These are phyloP conservation scores for Thraustochytrium striatum DNA, from an alignment of 352 stramenopile genomes.

Conservation along the genomic window DNA sequence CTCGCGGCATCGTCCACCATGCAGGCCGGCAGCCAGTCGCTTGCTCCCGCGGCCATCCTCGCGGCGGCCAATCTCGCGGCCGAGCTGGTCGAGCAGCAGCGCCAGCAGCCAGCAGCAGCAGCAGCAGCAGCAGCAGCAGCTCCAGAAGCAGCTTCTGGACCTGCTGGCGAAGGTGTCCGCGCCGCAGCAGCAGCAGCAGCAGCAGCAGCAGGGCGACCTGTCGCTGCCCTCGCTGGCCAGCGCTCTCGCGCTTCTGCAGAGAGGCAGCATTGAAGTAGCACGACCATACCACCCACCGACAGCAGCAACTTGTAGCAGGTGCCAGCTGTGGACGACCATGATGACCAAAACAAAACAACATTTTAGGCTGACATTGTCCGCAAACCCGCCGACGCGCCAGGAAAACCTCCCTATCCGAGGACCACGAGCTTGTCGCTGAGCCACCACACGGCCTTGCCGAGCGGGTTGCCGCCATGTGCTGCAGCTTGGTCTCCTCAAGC, in stretches of 20 bases:
- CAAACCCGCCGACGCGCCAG: no score
- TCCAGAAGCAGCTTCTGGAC: background rate
- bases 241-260: no score
- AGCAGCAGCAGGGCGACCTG: background rate
- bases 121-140: slow-evolving; percentile 10
- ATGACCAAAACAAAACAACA: no score
- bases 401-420: background rate
- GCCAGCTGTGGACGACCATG: no score
- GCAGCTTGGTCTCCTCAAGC: slow-evolving; percentile 71
- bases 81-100: background rate
- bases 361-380: no score
- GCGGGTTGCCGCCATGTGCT: slow-evolving; percentile 59
- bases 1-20: background rate
- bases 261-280: no score
- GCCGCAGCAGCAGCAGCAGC: slow-evolving; percentile 10
- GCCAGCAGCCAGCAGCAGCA: slow-evolving; percentile 15
- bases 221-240: no score
- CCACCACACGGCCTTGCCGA: slow-evolving; percentile 8
- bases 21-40: no score
- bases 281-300: no score
- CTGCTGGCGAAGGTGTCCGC: slow-evolving; percentile 1
- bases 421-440: background rate
- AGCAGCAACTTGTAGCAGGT: no score
- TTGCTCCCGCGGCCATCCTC: background rate
- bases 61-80: background rate